Conservation (phyloP, 2,329 filamentous ascomycete genomes). For the Claviceps fusiformis region DNA sequence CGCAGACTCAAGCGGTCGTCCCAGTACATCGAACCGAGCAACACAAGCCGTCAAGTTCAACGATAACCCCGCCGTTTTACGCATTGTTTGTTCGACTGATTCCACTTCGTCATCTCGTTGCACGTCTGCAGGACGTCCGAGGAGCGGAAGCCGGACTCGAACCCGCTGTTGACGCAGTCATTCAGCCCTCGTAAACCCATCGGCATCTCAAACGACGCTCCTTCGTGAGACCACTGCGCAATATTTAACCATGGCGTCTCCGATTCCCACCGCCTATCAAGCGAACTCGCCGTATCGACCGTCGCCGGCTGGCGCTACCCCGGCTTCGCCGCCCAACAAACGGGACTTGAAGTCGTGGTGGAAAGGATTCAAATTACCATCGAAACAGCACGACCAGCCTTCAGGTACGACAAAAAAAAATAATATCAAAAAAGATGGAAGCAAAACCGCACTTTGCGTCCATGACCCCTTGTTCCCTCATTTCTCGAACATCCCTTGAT, state of each 20-base stretch:
- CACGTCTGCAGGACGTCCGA: constrained; percentile 1
- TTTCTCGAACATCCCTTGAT: not conserved
- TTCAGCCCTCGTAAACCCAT: not conserved
- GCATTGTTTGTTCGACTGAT: not conserved
- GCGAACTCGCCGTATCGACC: constrained; percentile 17
- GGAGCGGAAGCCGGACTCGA: constrained; percentile 2
- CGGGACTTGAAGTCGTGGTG: constrained; percentile 92
- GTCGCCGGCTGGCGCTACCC: constrained; percentile 20
- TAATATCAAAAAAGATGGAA: not conserved
- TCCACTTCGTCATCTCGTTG: not conserved
- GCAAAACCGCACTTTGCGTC: too few relatives aligned
- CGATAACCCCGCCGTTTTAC: not conserved
- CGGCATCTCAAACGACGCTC: not conserved
- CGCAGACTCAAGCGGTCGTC: not conserved
- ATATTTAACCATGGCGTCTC: constrained; percentile 21
- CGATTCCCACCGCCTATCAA: constrained; percentile 19
- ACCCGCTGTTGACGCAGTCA: constrained; percentile 1
- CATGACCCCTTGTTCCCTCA: not conserved
- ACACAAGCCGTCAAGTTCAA: not conserved
- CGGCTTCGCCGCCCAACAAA: constrained; percentile 64
- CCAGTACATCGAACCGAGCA: not conserved
- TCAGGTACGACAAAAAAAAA: constrained; percentile 29
- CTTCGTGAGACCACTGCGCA: not conserved
- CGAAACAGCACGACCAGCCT: constrained; percentile 38
- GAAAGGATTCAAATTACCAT: constrained; percentile 76